phyloP scores from a whole-genome alignment of 768 basidiomycete genomes.

The Lactarius sanguifluus region DNA sequence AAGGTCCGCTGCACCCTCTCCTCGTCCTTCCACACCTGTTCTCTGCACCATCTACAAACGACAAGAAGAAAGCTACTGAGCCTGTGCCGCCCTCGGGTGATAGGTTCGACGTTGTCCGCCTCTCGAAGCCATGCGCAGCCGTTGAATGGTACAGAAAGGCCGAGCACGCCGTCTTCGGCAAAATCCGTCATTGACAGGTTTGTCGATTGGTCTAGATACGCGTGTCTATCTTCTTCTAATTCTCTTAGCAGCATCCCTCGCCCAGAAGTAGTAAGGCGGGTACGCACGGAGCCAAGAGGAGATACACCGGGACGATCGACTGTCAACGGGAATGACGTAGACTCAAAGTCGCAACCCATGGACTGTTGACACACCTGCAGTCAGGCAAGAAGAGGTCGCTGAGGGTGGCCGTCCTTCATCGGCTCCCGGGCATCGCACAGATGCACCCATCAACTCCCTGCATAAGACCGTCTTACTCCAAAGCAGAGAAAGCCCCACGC shows the following conservation, averaged over 20 bases:
- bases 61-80: slow-evolving; percentile 34
- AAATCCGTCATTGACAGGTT: slow-evolving; percentile 72
- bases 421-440: slow-evolving; percentile 8
- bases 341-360: slow-evolving; percentile 24
- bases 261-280: slow-evolving; percentile 75
- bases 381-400: slow-evolving; percentile 14
- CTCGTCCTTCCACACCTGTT: slow-evolving; percentile 23
- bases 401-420: slow-evolving; percentile 9
- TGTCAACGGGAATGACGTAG: slow-evolving; percentile 34
- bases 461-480: slow-evolving; percentile 21
- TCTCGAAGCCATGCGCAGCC: slow-evolving; percentile 53
- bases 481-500: slow-evolving; percentile 27
- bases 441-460: slow-evolving; percentile 6
- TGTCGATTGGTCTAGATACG: slow-evolving; percentile 17
- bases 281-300: slow-evolving; percentile 41
- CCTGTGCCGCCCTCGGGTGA: slow-evolving; percentile 26
- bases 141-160: slow-evolving; percentile 35
- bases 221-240: slow-evolving; percentile 21
- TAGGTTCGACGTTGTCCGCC: slow-evolving; percentile 47
- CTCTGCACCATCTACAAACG: slow-evolving; percentile 22
- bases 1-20: slow-evolving; percentile 24
- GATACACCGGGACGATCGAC: slow-evolving; percentile 37
- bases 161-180: slow-evolving; percentile 39
- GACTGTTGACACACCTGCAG: slow-evolving; percentile 20
- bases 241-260: slow-evolving; percentile 56